A percentile compares a stretch with the other conserved stretches of the same genome.
phyloP scores from a whole-genome alignment of 2,329 filamentous ascomycete species.

The Ramularia endophylla region DNA sequence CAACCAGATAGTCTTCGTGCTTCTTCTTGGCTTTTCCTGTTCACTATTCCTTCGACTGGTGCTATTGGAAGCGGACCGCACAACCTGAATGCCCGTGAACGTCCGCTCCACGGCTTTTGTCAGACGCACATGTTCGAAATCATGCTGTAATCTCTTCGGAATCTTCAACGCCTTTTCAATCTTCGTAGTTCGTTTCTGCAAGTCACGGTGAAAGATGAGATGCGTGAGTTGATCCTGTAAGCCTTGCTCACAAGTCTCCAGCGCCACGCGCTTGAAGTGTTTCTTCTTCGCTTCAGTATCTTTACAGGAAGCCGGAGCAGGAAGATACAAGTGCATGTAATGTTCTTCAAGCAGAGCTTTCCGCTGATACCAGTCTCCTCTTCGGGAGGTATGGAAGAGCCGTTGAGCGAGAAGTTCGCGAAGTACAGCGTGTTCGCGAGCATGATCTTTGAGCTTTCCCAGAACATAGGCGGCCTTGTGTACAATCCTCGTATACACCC shows the following conservation, averaged over 20 bases:
- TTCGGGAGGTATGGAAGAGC: constrained; percentile 76
- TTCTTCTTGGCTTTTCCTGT: constrained; percentile 33
- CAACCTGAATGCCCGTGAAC: constrained; percentile 72
- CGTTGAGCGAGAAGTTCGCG: constrained; percentile 70
- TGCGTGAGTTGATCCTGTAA: constrained; percentile 86
- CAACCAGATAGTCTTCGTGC: constrained; percentile 79
- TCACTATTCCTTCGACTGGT: constrained; percentile 28
- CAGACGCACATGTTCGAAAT: constrained; percentile 81
- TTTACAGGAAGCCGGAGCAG: constrained; percentile 38
- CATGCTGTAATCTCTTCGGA: constrained; percentile 79
- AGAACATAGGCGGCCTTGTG: constrained; percentile 79
- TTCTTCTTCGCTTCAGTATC: constrained; percentile 63
- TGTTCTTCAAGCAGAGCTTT: constrained; percentile 93
- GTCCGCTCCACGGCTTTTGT: constrained; percentile 68
- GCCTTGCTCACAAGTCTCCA: constrained; percentile 76
- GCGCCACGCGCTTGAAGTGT: constrained; percentile 71
- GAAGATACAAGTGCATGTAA: constrained; percentile 68
- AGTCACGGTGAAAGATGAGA: constrained; percentile 85
- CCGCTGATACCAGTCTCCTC: constrained; percentile 92
- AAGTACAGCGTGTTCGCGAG: constrained; percentile 67
- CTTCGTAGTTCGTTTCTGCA: constrained; percentile 90
- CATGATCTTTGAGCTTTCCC: constrained; percentile 74
- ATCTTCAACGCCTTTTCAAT: constrained; percentile 80
- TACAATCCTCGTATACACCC: constrained; percentile 87
- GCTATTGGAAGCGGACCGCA: constrained; percentile 18